Percentiles rank a stretch among this genome's conserved stretches.
Conservation (phyloP, 306 rosid species). For the Urtica urens region DNA sequence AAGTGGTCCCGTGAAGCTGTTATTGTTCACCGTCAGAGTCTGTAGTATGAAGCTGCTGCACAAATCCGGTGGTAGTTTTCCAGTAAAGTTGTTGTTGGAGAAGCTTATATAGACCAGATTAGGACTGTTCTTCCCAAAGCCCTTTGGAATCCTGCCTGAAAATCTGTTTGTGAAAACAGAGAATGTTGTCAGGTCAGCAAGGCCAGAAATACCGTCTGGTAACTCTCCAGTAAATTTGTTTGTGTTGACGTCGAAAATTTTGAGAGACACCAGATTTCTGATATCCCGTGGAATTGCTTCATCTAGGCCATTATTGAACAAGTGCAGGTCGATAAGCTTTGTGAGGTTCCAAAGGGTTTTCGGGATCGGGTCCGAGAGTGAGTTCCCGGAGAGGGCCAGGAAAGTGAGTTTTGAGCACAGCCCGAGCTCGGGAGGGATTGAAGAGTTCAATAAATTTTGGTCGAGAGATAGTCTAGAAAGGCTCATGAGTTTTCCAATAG, state of each 20-base stretch:
- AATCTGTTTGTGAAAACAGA: constrained; percentile 38
- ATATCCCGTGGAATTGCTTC: constrained; percentile 42
- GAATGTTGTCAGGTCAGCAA: constrained; percentile 11
- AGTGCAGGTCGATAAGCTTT: constrained; percentile 14
- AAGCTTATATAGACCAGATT: constrained; percentile 17
- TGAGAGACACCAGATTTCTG: constrained; percentile 30
- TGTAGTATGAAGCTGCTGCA: constrained; percentile 29
- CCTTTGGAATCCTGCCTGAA: constrained; percentile 35
- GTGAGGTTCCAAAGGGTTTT: neutral
- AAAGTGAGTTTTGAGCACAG: constrained; percentile 18
- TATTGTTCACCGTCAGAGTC: constrained; percentile 19
- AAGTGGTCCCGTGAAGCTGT: constrained; percentile 30
- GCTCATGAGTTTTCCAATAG: constrained; percentile 2
- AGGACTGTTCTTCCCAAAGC: constrained; percentile 41
- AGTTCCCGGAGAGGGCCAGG: constrained; percentile 3
- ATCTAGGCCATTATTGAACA: constrained; percentile 32
- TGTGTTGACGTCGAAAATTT: constrained; percentile 25
- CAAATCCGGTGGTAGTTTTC: constrained; percentile 39
- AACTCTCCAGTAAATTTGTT: constrained; percentile 38
- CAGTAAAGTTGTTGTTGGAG: constrained; percentile 43
- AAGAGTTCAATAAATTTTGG: constrained; percentile 24
- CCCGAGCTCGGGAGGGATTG: constrained; percentile 48
- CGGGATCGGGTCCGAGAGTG: constrained; percentile 13
- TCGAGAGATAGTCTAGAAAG: constrained; percentile 21
- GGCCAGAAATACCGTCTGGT: constrained; percentile 26